phyloP scores from a whole-genome alignment of 495 filamentous ascomycete genomes.

The Xylaria longipes region DNA sequence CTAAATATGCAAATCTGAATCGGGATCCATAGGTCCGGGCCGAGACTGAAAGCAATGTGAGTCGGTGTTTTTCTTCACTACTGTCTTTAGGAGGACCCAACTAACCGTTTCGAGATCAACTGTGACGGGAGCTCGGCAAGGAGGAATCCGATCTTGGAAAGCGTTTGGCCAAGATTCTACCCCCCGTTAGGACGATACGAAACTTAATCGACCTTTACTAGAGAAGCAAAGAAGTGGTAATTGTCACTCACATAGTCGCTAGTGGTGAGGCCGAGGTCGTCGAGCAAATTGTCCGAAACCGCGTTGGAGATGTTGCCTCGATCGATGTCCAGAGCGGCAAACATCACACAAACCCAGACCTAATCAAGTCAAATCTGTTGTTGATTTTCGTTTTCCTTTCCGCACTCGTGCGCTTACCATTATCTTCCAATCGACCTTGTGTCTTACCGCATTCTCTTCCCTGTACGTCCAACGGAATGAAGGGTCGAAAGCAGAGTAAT shows the following conservation, averaged over 20 bases:
- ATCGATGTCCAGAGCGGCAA: constrained; percentile 34
- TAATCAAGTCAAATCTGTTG: constrained; percentile 12
- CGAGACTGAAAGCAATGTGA: constrained; percentile 41
- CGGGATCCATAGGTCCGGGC: constrained; percentile 85
- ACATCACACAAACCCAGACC: constrained; percentile 39
- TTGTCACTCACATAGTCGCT: constrained; percentile 32
- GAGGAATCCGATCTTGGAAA: constrained; percentile 72
- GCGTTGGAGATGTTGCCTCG: constrained; percentile 38
- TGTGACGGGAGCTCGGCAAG: constrained; percentile 79
- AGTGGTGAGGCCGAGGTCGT: constrained; percentile 38
- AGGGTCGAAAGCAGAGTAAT: constrained; percentile 36
- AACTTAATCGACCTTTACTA: background rate
- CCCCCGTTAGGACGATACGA: constrained; percentile 1
- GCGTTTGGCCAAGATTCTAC: constrained; percentile 78
- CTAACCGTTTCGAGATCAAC: constrained; percentile 68
- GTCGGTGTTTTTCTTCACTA: background rate
- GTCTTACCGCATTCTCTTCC: constrained; percentile 35
- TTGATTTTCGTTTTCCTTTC: constrained; percentile 1
- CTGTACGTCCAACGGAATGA: constrained; percentile 37
- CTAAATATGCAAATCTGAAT: constrained; percentile 82
- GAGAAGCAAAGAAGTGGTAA: background rate
- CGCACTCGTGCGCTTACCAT: constrained; percentile 30
- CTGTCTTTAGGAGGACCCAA: background rate
- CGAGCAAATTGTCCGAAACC: constrained; percentile 45
- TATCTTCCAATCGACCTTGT: constrained; percentile 40